A percentile compares a stretch with the other conserved stretches of the same genome.
Conservation (phyloP, 805 yeast genomes). For the Pichia insulana region DNA sequence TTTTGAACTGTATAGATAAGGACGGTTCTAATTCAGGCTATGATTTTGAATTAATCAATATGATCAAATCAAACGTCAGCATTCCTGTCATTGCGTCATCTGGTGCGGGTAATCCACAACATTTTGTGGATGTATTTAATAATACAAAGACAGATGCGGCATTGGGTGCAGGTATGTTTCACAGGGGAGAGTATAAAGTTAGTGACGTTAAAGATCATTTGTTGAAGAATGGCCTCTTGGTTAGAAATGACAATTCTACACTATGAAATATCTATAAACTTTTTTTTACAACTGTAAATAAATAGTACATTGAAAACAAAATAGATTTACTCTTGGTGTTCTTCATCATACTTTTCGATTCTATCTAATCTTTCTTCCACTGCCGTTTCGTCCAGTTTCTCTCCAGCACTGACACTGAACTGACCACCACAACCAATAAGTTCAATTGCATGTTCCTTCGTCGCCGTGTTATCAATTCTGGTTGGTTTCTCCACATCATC, state of each 20-base stretch:
- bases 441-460: conserved; percentile 63
- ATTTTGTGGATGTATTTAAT: conserved; percentile 80
- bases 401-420: conserved; percentile 83
- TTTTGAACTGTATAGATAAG: conserved; percentile 90
- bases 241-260: conserved; percentile 50
- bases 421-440: conserved; percentile 94
- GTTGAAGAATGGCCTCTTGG: conserved; percentile 51
- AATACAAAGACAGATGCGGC: conserved; percentile 91
- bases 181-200: conserved; percentile 87
- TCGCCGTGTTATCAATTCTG: conserved; percentile 88
- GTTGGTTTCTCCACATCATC: conserved; percentile 85
- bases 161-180: conserved; percentile 97
- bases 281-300: background rate
- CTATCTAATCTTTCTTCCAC: conserved; percentile 42
- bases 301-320: background rate
- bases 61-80: conserved; percentile 63
- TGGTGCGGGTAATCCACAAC: conserved; percentile 93
- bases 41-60: conserved; percentile 76
- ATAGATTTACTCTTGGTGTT: background rate
- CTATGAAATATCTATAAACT: background rate
- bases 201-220: conserved; percentile 70
- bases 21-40: conserved; percentile 96
- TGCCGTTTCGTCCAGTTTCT: conserved; percentile 44
- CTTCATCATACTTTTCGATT: conserved; percentile 42
- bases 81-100: conserved; percentile 97